phyloP scores from a whole-genome alignment of 257 asterid species.

The Anisodus tanguticus region DNA sequence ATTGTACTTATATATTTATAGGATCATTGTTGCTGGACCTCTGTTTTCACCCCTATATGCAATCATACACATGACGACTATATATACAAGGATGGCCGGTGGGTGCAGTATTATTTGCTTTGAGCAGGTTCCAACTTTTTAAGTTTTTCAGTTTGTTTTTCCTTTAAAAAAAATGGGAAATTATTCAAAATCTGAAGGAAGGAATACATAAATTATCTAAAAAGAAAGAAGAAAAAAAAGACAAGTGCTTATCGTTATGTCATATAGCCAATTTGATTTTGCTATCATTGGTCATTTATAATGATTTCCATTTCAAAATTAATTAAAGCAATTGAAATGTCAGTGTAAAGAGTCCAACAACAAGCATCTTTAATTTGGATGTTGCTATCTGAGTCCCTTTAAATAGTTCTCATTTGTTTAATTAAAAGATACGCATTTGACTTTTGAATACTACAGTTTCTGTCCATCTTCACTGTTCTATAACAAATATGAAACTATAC shows the following conservation, averaged over 20 bases:
- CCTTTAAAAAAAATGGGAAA: background rate
- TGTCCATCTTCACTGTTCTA: background rate
- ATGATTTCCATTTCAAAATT: conserved; percentile 22
- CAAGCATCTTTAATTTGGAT: conserved; percentile 23
- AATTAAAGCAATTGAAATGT: conserved; percentile 16
- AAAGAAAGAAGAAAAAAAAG: background rate
- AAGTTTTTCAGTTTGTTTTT: background rate
- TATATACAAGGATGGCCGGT: background rate
- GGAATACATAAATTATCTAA: background rate
- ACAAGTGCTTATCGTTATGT: background rate
- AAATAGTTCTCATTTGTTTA: background rate
- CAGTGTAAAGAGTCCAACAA: background rate
- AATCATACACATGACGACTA: background rate
- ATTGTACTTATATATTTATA: background rate
- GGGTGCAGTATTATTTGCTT: background rate
- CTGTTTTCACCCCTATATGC: background rate
- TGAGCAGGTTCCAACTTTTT: background rate
- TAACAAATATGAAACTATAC: background rate
- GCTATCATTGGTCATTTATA: background rate
- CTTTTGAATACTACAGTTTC: conserved; percentile 4
- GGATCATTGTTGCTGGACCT: background rate
- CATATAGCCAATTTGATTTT: background rate
- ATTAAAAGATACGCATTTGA: background rate
- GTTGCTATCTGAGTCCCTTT: conserved; percentile 24
- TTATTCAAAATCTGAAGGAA: background rate